Evolutionary conservation across 306 rosid species (phyloP), one percentile per base, ranked within the genome.

Genomic region (Dryas octopetala): DNA sequence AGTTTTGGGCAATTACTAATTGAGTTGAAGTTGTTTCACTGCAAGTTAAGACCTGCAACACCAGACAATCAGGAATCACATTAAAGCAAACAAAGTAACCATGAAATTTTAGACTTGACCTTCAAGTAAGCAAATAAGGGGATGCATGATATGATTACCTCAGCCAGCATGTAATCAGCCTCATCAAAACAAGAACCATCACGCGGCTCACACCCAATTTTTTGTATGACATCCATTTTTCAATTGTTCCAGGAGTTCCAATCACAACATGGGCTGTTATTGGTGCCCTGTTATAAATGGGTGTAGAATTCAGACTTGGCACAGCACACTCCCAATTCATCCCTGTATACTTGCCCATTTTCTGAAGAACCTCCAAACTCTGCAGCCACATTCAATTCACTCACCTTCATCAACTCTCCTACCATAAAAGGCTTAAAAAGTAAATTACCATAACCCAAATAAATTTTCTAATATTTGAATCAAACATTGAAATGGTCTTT

Each of bases 101-200:
- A 32, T 2, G 38, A 32, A 32, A 1, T 2, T 32, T 32, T 32
- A 47, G n/a, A 23, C 23, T 23, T 23, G 23, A 23, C 23, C 23
- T 23, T 23, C 23, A 23, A 23, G 23, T 23, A 23, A 23, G 23
- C 23, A 23, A 23, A 23, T 23, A 23, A 23, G 23, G 23, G 23
- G 23, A 23, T 23, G 23, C 23, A 23, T 23, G 23, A 23, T 4
- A 44, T 3, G 38, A 10, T 60, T 75, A 87, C 91, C 85, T 87
- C 85, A 6, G 82, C 85, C 47, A 87, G 87, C 91, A 84, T 85
- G 74, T 85, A 93, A 87, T 91, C 96, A 62, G 96, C 96, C 77
- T 91, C 96, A 53, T 91, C 93, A 26, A 91, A 62, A 91, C 96
- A 38, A 91, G 93, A 74, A 91, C 88, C 85, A 79, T 88, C 73